phyloP scores from a whole-genome alignment of 257 asterid species.

The Solanum pimpinellifolium region DNA sequence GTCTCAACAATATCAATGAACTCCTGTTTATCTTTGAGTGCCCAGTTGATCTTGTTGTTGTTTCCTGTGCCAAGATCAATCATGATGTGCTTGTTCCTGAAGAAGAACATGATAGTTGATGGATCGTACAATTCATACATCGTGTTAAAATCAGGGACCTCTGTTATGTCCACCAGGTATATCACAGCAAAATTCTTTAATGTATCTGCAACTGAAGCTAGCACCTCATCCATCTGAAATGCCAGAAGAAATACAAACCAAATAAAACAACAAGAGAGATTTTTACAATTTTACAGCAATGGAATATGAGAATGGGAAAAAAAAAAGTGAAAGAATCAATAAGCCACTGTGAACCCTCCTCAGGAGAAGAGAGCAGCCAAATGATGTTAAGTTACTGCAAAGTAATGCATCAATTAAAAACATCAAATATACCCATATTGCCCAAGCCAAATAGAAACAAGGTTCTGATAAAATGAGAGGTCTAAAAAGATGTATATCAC shows the following conservation, averaged over 20 bases:
- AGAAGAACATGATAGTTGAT: conserved; percentile 86
- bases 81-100: conserved; percentile 98
- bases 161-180: conserved; percentile 79
- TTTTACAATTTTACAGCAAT: not conserved
- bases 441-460: not conserved
- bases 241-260: not conserved
- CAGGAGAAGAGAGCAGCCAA: not conserved
- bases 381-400: not conserved
- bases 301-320: not conserved
- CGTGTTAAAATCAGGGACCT: conserved; percentile 93
- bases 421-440: not conserved
- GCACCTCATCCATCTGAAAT: conserved; percentile 81
- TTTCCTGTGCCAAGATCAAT: conserved; percentile 95
- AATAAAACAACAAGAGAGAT: not conserved
- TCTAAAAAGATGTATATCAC: not conserved
- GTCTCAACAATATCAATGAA: conserved; percentile 95
- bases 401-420: not conserved
- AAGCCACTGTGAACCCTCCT: not conserved
- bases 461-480: not conserved
- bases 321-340: not conserved
- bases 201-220: conserved; percentile 84
- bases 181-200: conserved; percentile 82
- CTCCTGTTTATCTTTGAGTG: conserved; percentile 93
- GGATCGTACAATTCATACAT: conserved; percentile 96
- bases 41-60: conserved; percentile 97